Conservation (phyloP, 2,329 filamentous ascomycete species). For the Tolypocladium endophyticum region DNA sequence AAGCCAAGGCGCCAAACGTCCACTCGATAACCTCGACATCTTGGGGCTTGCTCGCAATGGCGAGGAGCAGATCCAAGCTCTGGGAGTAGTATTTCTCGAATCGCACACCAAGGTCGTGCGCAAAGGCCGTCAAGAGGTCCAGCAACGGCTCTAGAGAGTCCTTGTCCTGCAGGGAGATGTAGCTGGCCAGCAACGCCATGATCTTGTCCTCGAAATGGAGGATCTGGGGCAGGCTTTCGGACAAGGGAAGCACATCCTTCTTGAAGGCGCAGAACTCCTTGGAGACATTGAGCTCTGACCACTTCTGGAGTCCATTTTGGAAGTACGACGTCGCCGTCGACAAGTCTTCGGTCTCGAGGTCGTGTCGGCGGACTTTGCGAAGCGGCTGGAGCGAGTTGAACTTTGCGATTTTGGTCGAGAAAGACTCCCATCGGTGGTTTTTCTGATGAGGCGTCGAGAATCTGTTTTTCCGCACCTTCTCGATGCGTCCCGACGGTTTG, state of each 20-base stretch:
- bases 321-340: slow-evolving; percentile 79
- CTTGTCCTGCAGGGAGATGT: slow-evolving; percentile 68
- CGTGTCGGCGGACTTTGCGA: slow-evolving; percentile 75
- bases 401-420: slow-evolving; percentile 80
- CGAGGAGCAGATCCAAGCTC: slow-evolving; percentile 64
- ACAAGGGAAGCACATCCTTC: slow-evolving; percentile 63
- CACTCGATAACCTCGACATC: slow-evolving; percentile 91
- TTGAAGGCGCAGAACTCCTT: slow-evolving; percentile 70
- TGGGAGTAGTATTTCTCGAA: slow-evolving; percentile 84
- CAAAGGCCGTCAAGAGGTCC: slow-evolving; percentile 81
- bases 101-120: slow-evolving; percentile 77
- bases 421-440: slow-evolving; percentile 84
- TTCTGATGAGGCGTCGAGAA: slow-evolving; percentile 64
- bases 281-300: slow-evolving; percentile 85
- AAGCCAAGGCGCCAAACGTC: slow-evolving; percentile 89
- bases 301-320: slow-evolving; percentile 70
- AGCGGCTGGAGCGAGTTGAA: slow-evolving; percentile 85
- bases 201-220: slow-evolving; percentile 83
- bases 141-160: slow-evolving; percentile 78
- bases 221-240: slow-evolving; percentile 84
- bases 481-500: slow-evolving; percentile 55
- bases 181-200: slow-evolving; percentile 63
- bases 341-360: slow-evolving; percentile 69
- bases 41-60: slow-evolving; percentile 65
- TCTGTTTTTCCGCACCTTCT: slow-evolving; percentile 60